Conservation (phyloP, 2,329 filamentous ascomycete genomes). For the Neonectria coccinea region DNA sequence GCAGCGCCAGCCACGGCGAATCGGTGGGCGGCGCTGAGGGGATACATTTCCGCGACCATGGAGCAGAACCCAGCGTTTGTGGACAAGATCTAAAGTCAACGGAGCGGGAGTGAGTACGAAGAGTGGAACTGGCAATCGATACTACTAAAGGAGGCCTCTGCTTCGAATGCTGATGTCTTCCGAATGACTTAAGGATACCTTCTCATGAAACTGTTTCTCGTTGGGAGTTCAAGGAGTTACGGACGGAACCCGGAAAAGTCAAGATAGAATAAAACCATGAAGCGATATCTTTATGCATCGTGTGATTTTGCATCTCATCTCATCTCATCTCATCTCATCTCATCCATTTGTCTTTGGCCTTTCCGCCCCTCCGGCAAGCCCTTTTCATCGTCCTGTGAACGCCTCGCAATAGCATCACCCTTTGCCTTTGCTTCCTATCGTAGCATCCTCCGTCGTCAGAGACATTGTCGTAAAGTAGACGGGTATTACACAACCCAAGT, state of each 20-base stretch:
- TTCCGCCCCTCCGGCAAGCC: constrained; percentile 1
- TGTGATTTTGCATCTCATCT: neutral
- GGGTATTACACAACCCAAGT: constrained; percentile 22
- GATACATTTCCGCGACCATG: constrained; percentile 88
- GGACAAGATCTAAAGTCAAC: constrained; percentile 42
- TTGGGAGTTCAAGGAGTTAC: constrained; percentile 39
- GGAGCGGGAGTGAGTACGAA: no score
- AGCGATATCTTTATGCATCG: constrained; percentile 15
- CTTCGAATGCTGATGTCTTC: neutral
- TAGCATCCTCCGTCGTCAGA: constrained; percentile 21
- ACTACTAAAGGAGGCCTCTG: constrained; percentile 1
- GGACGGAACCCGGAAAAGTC: constrained; percentile 6
- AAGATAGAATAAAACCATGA: constrained; percentile 15
- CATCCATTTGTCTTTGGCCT: neutral
- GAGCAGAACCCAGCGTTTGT: constrained; percentile 85
- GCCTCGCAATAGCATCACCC: constrained; percentile 27
- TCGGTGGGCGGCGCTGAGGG: constrained; percentile 84
- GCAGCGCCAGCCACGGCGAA: constrained; percentile 58
- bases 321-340: neutral
- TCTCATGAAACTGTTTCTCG: neutral
- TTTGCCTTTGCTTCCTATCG: constrained; percentile 15
- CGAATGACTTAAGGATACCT: neutral
- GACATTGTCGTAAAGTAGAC: constrained; percentile 4
- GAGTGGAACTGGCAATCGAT: constrained; percentile 11
- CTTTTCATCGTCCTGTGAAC: constrained; percentile 38